A percentile compares a stretch with the other conserved stretches of the same genome.
These are phyloP conservation scores for Pseudonitzschia delicatissima DNA, from an alignment of 108 stramenopile species.

Conservation along the genomic window DNA sequence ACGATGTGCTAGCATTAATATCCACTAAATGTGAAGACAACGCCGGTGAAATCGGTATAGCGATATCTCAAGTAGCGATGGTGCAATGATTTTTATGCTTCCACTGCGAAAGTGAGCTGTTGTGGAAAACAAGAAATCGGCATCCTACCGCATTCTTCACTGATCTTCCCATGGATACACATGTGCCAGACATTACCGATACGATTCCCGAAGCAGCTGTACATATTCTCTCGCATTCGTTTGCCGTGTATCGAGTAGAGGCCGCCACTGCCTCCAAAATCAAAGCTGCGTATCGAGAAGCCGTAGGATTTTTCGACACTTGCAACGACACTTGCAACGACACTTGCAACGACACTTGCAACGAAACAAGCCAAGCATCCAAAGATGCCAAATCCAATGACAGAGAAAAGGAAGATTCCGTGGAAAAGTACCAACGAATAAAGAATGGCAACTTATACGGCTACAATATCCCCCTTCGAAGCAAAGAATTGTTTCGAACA, in stretches of 20 bases:
- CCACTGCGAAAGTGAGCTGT: too few relatives aligned
- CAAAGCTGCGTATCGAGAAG: background rate
- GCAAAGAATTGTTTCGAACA: constrained; percentile 38
- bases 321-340: background rate
- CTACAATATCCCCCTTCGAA: constrained; percentile 26
- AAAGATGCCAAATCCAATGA: background rate
- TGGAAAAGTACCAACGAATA: constrained; percentile 4
- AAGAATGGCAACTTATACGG: constrained; percentile 34
- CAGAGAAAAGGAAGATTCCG: background rate
- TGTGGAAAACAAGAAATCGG: too few relatives aligned
- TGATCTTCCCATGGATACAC: background rate
- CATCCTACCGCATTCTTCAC: too few relatives aligned
- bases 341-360: background rate
- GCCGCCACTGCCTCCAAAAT: background rate
- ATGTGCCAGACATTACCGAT: background rate
- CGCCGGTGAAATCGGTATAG: too few relatives aligned
- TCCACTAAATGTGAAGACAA: too few relatives aligned
- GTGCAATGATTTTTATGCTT: too few relatives aligned
- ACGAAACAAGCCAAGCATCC: too few relatives aligned
- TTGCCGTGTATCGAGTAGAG: constrained; percentile 5
- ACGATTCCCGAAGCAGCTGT: constrained; percentile 2
- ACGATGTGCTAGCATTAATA: too few relatives aligned
- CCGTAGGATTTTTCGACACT: background rate
- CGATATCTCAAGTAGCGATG: too few relatives aligned
- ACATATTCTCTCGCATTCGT: background rate